phyloP scores from a whole-genome alignment of 1,284 basidiomycete species.

The Pascua sp. region DNA sequence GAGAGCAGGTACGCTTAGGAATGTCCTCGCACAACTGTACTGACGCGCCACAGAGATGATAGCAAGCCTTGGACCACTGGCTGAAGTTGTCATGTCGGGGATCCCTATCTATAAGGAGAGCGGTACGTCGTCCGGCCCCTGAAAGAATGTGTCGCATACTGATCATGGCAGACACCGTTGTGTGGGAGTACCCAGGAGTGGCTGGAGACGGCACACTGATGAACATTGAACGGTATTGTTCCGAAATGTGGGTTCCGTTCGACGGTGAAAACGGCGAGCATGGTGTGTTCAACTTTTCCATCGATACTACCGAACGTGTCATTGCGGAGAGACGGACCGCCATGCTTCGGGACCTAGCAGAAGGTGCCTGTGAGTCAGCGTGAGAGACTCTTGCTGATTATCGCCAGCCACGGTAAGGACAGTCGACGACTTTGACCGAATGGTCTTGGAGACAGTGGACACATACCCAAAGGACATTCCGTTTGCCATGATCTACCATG shows the following conservation, averaged over 20 bases:
- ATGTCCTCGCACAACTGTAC: neutral
- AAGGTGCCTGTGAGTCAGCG: conserved; percentile 35
- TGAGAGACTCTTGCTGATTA: conserved; percentile 1
- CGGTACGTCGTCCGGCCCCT: conserved; percentile 21
- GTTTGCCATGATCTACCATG: conserved; percentile 42
- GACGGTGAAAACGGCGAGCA: conserved; percentile 6
- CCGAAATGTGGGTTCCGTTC: conserved; percentile 44
- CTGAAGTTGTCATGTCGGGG: conserved; percentile 38
- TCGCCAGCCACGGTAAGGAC: conserved; percentile 32
- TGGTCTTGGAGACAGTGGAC: conserved; percentile 31
- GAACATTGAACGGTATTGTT: conserved; percentile 26
- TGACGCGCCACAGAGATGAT: neutral
- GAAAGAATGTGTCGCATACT: too few relatives aligned
- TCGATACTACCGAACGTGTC: conserved; percentile 30
- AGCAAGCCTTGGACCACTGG: conserved; percentile 38
- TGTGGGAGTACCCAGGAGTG: neutral
- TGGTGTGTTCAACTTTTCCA: too few relatives aligned
- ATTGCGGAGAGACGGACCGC: conserved; percentile 30
- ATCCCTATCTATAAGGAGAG: conserved; percentile 42
- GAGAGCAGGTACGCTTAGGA: conserved; percentile 34
- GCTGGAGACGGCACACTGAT: conserved; percentile 6
- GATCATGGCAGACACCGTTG: neutral
- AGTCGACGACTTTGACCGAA: conserved; percentile 36
- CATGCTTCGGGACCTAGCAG: conserved; percentile 39
- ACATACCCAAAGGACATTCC: conserved; percentile 7